Evolutionary conservation across 345 rosid species (phyloP).

Genomic region (Aquilaria yunnanensis): DNA sequence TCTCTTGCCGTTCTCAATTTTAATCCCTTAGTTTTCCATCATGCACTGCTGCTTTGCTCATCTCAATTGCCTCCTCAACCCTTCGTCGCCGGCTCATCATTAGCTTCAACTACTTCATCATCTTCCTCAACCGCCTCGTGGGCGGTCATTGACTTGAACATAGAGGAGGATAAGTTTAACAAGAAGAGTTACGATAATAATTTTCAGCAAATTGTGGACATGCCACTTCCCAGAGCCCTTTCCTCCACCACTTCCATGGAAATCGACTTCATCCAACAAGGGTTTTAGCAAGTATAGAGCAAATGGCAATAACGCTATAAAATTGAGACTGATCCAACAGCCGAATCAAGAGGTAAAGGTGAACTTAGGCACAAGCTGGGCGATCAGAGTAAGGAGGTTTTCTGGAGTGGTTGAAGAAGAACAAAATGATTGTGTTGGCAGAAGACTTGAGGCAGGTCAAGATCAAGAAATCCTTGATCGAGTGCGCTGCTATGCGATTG

Average conservation of each 20-base stretch:
- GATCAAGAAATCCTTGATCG: slow-evolving; percentile 89
- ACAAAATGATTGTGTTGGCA: slow-evolving; percentile 77
- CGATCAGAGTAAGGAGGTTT: slow-evolving; percentile 48
- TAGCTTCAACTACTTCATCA: slow-evolving; percentile 55
- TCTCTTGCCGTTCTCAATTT: too few species aligned
- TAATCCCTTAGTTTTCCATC: too few species aligned
- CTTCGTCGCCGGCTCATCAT: slow-evolving; percentile 29
- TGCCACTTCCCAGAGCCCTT: slow-evolving; percentile 33
- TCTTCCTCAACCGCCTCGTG: slow-evolving; percentile 68
- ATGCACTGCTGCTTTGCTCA: too few species aligned
- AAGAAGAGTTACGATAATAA: slow-evolving; percentile 12
- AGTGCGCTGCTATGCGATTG: slow-evolving; percentile 71
- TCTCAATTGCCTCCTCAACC: too few species aligned
- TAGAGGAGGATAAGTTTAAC: slow-evolving; percentile 35
- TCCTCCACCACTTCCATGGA: slow-evolving; percentile 82
- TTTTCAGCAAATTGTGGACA: slow-evolving; percentile 12
- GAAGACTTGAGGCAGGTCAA: slow-evolving; percentile 85
- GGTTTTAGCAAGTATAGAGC: slow-evolving; percentile 19
- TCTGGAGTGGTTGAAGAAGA: slow-evolving; percentile 83
- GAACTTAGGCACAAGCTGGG: slow-evolving; percentile 12
- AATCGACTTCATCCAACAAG: slow-evolving; percentile 21
- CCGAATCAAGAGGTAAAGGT: slow-evolving; percentile 8
- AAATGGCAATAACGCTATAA: neutral
- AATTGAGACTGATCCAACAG: slow-evolving; percentile 17
- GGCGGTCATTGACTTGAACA: slow-evolving; percentile 64